Evolutionary conservation across 73 alveolate species (phyloP).

Genomic region (Paramecium sexaurelia): DNA sequence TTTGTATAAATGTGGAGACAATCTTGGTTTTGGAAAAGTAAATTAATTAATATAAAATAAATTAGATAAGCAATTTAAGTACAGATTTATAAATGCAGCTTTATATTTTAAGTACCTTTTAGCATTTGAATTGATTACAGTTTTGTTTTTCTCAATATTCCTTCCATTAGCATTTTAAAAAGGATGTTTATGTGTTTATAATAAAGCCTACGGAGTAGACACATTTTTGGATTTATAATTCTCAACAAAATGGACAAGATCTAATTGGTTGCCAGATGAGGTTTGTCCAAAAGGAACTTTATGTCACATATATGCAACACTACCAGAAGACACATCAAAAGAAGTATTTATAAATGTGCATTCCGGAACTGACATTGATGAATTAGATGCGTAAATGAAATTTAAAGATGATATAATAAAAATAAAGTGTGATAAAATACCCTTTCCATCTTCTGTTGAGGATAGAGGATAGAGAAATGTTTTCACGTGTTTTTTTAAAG

Average conservation of each 20-base stretch:
- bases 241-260: conserved; percentile 41
- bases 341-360: conserved; percentile 62
- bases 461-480: conserved; percentile 60
- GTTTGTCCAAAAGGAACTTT: conserved; percentile 7
- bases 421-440: neutral
- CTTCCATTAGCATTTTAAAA: conserved; percentile 34
- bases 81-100: neutral
- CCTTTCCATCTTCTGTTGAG: conserved; percentile 34
- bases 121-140: neutral
- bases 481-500: conserved; percentile 6
- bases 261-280: conserved; percentile 38
- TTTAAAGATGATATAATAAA: neutral
- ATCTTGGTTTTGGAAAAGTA: neutral
- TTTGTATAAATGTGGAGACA: neutral
- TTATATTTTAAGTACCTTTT: neutral
- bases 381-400: neutral
- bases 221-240: conserved; percentile 29
- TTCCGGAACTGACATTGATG: conserved; percentile 35
- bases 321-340: conserved; percentile 36
- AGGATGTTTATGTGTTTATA: conserved; percentile 31
- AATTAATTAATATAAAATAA: neutral
- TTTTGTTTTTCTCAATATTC: neutral
- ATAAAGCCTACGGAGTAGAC: neutral
- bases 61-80: neutral
- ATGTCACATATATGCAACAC: conserved; percentile 67